A percentile compares a stretch with the other conserved stretches of the same genome.
Evolutionary conservation across 768 basidiomycete genomes (phyloP).

Genomic region (Chalciporus piperatus): DNA sequence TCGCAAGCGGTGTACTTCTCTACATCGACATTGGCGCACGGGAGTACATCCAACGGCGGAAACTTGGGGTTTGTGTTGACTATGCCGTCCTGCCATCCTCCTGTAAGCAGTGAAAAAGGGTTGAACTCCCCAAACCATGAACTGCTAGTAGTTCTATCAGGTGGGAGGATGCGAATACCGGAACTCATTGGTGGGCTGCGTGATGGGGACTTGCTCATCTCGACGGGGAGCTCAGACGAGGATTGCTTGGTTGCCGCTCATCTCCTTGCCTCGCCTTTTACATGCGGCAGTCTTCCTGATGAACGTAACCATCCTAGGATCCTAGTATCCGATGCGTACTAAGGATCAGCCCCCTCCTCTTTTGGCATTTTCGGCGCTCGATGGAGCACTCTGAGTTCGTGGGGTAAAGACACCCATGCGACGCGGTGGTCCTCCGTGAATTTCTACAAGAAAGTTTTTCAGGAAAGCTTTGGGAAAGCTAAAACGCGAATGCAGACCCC

Average conservation of each 20-base stretch:
- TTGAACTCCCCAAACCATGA: slow-evolving; percentile 7
- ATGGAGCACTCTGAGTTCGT: background rate
- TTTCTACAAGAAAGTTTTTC: background rate
- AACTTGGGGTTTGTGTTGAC: slow-evolving; percentile 14
- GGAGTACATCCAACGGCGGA: slow-evolving; percentile 28
- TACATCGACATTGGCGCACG: slow-evolving; percentile 36
- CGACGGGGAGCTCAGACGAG: background rate
- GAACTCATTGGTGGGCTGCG: slow-evolving; percentile 12
- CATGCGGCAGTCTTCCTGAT: slow-evolving; percentile 8
- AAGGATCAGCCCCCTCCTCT: slow-evolving; percentile 17
- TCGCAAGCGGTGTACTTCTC: slow-evolving; percentile 24
- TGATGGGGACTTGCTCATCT: background rate
- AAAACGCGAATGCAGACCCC: too few relatives aligned
- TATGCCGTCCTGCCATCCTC: slow-evolving; percentile 8
- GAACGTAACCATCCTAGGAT: background rate
- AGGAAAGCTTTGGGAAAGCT: too few relatives aligned
- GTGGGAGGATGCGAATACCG: slow-evolving; percentile 19
- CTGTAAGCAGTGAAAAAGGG: slow-evolving; percentile 9
- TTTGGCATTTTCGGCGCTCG: slow-evolving; percentile 3
- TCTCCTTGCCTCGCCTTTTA: slow-evolving; percentile 12
- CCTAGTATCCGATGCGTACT: background rate
- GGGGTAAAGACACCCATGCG: too few relatives aligned
- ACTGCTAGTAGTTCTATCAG: slow-evolving; percentile 7
- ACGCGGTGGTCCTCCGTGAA: background rate
- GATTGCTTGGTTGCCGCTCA: background rate